Percentiles rank a stretch among this genome's conserved stretches.
Conservation (phyloP, 2,329 filamentous ascomycete species). For the Aspergillus sergii region DNA sequence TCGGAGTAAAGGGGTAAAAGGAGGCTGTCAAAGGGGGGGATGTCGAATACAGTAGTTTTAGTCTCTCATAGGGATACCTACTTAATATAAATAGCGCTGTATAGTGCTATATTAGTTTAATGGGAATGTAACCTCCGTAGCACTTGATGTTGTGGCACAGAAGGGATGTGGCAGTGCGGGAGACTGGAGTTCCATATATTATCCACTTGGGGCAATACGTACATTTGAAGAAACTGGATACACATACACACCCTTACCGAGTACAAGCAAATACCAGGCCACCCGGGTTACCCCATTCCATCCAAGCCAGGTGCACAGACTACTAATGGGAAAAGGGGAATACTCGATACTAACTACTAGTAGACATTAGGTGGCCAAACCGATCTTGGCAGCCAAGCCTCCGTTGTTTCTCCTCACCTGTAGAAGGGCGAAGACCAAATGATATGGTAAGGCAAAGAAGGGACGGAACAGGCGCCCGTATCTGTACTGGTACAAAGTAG, state of each 20-base stretch:
- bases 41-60: neutral
- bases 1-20: neutral
- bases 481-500: conserved; percentile 1
- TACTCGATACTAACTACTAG: neutral
- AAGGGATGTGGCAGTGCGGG: conserved; percentile 1
- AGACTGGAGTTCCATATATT: neutral
- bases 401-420: conserved; percentile 1
- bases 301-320: neutral
- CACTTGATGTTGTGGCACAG: conserved; percentile 1
- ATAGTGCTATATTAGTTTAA: neutral
- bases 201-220: neutral
- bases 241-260: neutral
- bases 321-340: neutral
- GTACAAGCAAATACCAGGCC: neutral
- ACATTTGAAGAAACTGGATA: neutral
- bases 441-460: neutral
- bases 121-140: neutral
- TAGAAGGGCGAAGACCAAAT: neutral
- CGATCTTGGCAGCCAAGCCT: conserved; percentile 10
- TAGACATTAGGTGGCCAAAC: neutral
- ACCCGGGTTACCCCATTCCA: neutral
- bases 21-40: neutral
- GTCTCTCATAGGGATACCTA: neutral
- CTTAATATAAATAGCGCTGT: conserved; percentile 2
- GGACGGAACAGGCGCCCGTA: conserved; percentile 2